phyloP scores from a whole-genome alignment of 176 grass and related monocot genomes.

The Oryza nivara region DNA sequence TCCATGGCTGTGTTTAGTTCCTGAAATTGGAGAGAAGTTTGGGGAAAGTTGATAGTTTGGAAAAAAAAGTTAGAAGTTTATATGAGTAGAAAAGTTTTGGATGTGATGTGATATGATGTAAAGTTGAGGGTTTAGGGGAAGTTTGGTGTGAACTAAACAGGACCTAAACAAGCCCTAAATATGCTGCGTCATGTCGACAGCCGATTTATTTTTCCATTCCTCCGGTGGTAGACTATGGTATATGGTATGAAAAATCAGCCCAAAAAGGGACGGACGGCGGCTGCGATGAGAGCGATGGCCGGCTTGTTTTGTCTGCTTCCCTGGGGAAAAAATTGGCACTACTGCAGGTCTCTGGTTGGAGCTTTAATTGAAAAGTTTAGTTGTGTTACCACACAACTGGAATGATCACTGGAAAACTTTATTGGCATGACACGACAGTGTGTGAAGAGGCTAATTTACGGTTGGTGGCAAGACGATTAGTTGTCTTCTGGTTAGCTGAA shows the following conservation, averaged over 20 bases:
- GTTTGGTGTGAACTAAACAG: too few species aligned
- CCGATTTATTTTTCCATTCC: slow-evolving; percentile 17
- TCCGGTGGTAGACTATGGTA: background rate
- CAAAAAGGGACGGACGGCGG: slow-evolving; percentile 18
- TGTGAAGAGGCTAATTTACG: background rate
- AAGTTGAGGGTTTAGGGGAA: too few species aligned
- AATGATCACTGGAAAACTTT: background rate
- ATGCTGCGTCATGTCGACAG: slow-evolving; percentile 9
- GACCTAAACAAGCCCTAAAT: too few species aligned
- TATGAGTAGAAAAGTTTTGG: too few species aligned
- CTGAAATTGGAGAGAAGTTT: too few species aligned
- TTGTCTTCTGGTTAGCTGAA: background rate
- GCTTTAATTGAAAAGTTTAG: background rate
- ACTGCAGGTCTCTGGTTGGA: too few species aligned
- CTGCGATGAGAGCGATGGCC: slow-evolving; percentile 17
- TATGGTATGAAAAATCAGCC: background rate
- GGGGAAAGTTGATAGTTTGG: too few species aligned
- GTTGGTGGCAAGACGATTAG: background rate
- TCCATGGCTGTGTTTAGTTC: too few species aligned
- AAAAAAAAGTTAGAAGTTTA: too few species aligned
- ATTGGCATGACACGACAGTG: background rate
- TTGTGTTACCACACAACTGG: background rate
- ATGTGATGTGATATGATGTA: too few species aligned
- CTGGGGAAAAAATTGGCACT: background rate
- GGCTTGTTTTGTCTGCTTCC: background rate